Conservation (phyloP, 176 grass and related monocot genomes). For the Eleusine coracana region DNA sequence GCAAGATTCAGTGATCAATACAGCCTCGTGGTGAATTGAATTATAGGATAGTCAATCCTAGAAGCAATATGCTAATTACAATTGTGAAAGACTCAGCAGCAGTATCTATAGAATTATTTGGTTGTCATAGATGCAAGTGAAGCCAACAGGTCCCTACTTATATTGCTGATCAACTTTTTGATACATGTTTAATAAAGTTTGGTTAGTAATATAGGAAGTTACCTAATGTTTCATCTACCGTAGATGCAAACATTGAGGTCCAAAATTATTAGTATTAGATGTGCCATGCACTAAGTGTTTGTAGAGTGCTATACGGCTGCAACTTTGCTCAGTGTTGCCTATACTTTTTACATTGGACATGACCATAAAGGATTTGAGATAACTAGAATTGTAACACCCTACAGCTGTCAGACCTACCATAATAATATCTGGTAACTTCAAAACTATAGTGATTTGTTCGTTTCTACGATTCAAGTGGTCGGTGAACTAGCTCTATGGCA, state of each 20-base stretch:
- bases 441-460: background rate
- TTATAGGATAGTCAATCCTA: background rate
- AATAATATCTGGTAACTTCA: background rate
- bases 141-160: background rate
- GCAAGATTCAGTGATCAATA: background rate
- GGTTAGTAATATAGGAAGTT: background rate
- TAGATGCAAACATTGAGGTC: background rate
- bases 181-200: slow-evolving; percentile 25
- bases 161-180: background rate
- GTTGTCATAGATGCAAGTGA: background rate
- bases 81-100: background rate
- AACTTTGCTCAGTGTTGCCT: background rate
- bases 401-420: background rate
- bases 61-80: background rate
- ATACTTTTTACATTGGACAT: background rate
- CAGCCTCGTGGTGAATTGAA: background rate
- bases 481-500: background rate
- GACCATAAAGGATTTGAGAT: background rate
- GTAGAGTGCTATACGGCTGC: background rate
- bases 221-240: background rate
- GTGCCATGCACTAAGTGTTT: background rate
- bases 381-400: background rate
- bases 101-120: slow-evolving; percentile 2
- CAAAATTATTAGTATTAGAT: background rate
- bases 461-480: background rate